Base-by-base conservation (phyloP, 148 eudicot genomes). In the Amaranthus cruentus region DNA sequence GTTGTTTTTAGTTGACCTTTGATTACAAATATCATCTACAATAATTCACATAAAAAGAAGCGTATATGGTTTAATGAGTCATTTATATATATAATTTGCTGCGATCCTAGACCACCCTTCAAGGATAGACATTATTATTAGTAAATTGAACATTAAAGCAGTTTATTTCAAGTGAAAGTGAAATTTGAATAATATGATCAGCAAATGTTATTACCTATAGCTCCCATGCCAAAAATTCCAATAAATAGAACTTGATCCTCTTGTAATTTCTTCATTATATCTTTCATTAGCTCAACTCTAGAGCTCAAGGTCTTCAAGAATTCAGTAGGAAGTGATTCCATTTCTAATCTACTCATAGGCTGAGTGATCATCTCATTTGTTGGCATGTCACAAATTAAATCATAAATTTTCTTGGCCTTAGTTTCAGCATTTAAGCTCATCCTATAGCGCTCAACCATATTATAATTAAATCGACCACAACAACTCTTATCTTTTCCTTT, bases 161-260 rank as follows among this genome's bases (percentile, higher is more conserved):
- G 38, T 28, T 28, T 28, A 28, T 28, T 28, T 1, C 0, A 28
- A 28, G 0, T 28, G 38, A 28, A 28, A 28, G 0, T 0, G 1
- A 28, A 28, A 28, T 0, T 28, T 28, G 0, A 28, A 28, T 28
- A 28, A 28, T 28, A 28, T 28, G 0, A 28, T 28, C 38, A 28
- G 1, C 38, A 28, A 28, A 21, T 8, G 12, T 62, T 1, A 7
- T 58, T 56, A 71, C 74, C 74, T 47, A 57, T 7, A 12, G 43
- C 74, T 2, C 64, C 63, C 55, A 47, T 58, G 42, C 74, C 63
- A 47, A 6, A 71, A 3, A 71, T n/a, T 6, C 66, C 57, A 9
- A 73, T 28, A 11, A 13, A 9, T 49, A 10, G 4, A 14, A 49
- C 48, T 3, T 73, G 13, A 28, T 49, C 68, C 3, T 73, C 68